These are phyloP conservation scores for Hortaea werneckii DNA, from an alignment of 2,329 filamentous ascomycete genomes.

Conservation along the genomic window DNA sequence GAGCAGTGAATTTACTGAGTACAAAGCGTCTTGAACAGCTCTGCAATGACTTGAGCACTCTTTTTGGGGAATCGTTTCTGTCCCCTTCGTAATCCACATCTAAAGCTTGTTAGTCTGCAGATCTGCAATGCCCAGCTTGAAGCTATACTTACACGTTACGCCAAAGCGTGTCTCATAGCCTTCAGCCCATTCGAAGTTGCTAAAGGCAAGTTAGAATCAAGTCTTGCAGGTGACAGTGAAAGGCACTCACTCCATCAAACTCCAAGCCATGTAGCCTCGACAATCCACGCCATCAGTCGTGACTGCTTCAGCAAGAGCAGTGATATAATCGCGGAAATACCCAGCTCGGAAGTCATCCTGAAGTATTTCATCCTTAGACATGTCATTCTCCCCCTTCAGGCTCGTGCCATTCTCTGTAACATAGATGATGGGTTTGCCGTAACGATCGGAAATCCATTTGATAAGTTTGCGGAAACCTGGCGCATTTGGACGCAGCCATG, in stretches of 20 bases:
- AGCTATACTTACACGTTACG: constrained; percentile 45
- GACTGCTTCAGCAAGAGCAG: constrained; percentile 27
- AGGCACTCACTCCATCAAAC: constrained; percentile 60
- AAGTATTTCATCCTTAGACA: constrained; percentile 18
- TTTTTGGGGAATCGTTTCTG: constrained; percentile 78
- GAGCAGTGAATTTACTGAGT: too few relatives aligned
- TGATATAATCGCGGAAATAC: constrained; percentile 27
- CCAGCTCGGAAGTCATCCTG: constrained; percentile 21
- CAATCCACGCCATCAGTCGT: constrained; percentile 67
- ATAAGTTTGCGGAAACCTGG: constrained; percentile 31
- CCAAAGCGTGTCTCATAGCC: constrained; percentile 81
- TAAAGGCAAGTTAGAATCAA: constrained; percentile 18
- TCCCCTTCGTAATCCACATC: constrained; percentile 68
- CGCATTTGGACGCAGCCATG: constrained; percentile 64
- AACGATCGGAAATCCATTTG: constrained; percentile 42
- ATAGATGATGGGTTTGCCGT: constrained; percentile 41
- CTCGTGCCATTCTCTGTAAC: constrained; percentile 22
- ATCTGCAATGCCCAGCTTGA: too few relatives aligned
- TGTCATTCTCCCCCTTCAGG: constrained; percentile 21
- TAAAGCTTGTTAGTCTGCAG: too few relatives aligned
- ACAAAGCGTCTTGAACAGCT: constrained; percentile 12
- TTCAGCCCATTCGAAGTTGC: constrained; percentile 87
- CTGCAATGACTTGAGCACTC: constrained; percentile 59
- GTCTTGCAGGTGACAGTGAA: background rate
- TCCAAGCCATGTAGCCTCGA: constrained; percentile 75